Base-by-base conservation (phyloP, 2,329 filamentous ascomycete genomes). In the Aspergillus novofumigatus region DNA sequence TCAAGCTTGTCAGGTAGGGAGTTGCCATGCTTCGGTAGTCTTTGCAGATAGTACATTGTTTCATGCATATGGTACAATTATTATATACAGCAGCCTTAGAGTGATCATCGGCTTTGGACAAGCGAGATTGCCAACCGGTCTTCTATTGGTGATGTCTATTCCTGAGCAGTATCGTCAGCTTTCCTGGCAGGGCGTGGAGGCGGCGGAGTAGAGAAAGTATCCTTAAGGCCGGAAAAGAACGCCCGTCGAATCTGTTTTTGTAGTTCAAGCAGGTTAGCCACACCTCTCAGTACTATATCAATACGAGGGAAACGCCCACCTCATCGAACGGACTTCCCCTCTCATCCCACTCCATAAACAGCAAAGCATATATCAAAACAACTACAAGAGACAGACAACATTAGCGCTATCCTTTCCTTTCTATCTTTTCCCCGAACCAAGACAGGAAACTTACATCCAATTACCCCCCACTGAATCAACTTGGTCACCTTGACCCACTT, bases 401-500 rank as follows among this genome's bases (percentile, higher is more conserved):
- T 45, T 8, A 67, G 62, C 54, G 10, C 32, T 45, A 42, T 20
- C 38, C 32, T 42, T 23, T 44, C n/a, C 41, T 54, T 23, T 49
- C 51, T 47, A 23, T 32, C 26, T 20, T 50, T 21, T 28, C 25
- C 10, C 28, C 26, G n/a, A 6, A 38, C 32, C 4, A 54, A 9
- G 17, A 51, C 14, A 49, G 21, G 23, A 53, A 74, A 72, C 78
- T 59, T 67, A 83, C 80, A 81, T 62, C 75, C 76, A 68, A 81
- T 81, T 56, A 76, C 70, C 2, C 73, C 76, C 76, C 80, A 86
- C 67, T 86, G 84, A 23, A 79, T 76, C 62, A 88, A 69, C 64
- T 82, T 84, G 20, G 81, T 80, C 62, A 72, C 78, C 65, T 84
- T 86, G 17, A 78, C 81, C 80, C 84, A 86, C 58, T 73, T 73